phyloP scores from a whole-genome alignment of 2,329 filamentous ascomycete genomes.

The Xylariaceae sp. region DNA sequence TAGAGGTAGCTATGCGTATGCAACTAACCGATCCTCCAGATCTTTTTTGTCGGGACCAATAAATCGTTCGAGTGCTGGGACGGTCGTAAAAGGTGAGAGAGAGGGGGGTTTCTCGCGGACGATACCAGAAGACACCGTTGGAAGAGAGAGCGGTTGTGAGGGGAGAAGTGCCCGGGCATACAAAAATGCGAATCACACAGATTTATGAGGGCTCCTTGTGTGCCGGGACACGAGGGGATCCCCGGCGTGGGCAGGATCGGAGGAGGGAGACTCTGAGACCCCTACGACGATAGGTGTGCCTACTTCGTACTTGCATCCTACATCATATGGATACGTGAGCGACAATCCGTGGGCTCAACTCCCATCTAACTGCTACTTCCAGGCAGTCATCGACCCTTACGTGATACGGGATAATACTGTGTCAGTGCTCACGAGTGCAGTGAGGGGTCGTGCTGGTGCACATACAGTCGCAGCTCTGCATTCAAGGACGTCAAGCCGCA shows the following conservation, averaged over 20 bases:
- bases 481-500: slow-evolving; percentile 17
- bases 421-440: slow-evolving; percentile 21
- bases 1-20: slow-evolving; percentile 10
- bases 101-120: slow-evolving; percentile 11
- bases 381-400: slow-evolving; percentile 12
- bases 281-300: slow-evolving; percentile 22
- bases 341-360: not conserved
- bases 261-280: slow-evolving; percentile 12
- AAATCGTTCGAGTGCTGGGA: not conserved
- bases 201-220: slow-evolving; percentile 23
- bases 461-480: slow-evolving; percentile 10
- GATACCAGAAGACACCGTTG: slow-evolving; percentile 20
- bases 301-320: no score
- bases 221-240: slow-evolving; percentile 21
- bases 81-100: not conserved
- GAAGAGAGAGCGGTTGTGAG: slow-evolving; percentile 16
- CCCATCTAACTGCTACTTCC: not conserved
- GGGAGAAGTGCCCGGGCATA: slow-evolving; percentile 13
- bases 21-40: slow-evolving; percentile 15
- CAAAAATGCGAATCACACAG: slow-evolving; percentile 16
- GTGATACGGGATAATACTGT: slow-evolving; percentile 9
- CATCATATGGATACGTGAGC: slow-evolving; percentile 10
- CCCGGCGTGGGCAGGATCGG: slow-evolving; percentile 19
- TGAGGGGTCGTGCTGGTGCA: slow-evolving; percentile 16
- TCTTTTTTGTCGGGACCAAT: slow-evolving; percentile 2